Percentiles rank a stretch among this genome's conserved stretches.
Conservation (phyloP, 164 flowering plant genomes). For the Magnolia kwangsiensis region DNA sequence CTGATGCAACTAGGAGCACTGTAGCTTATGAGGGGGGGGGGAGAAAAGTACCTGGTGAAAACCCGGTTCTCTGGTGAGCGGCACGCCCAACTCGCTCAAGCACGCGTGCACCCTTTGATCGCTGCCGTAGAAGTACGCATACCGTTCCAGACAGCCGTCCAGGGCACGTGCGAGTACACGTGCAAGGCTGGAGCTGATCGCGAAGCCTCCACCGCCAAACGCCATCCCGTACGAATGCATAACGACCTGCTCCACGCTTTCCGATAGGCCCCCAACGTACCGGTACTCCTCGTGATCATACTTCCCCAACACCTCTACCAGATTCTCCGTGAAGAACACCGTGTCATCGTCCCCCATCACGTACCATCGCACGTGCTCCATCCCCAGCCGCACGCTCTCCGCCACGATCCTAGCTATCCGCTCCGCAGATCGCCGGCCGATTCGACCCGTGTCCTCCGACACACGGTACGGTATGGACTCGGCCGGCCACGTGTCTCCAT, state of each 20-base stretch:
- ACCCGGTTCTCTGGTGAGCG: slow-evolving; percentile 61
- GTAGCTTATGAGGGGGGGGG: too few species aligned
- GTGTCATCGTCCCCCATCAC: slow-evolving; percentile 98
- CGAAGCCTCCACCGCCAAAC: slow-evolving; percentile 92
- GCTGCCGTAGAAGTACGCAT: slow-evolving; percentile 63
- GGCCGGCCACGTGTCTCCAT: slow-evolving; percentile 26
- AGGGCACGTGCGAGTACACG: slow-evolving; percentile 31
- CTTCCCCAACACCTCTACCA: slow-evolving; percentile 48
- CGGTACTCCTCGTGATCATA: slow-evolving; percentile 67
- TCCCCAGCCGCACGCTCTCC: slow-evolving; percentile 48
- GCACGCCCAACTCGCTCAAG: slow-evolving; percentile 64
- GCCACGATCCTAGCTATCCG: slow-evolving; percentile 64
- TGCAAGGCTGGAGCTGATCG: slow-evolving; percentile 66
- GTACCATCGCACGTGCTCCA: slow-evolving; percentile 70
- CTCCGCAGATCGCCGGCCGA: slow-evolving; percentile 48
- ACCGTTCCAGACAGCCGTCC: slow-evolving; percentile 66
- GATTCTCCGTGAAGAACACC: slow-evolving; percentile 69
- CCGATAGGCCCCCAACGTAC: slow-evolving; percentile 74
- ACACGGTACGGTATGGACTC: slow-evolving; percentile 39
- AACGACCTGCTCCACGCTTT: slow-evolving; percentile 78
- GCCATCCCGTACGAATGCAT: slow-evolving; percentile 73
- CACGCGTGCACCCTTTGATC: slow-evolving; percentile 69
- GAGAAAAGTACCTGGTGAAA: slow-evolving; percentile 64
- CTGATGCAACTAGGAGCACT: too few species aligned
- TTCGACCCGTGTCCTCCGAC: slow-evolving; percentile 42